Evolutionary conservation across 768 basidiomycete genomes (phyloP).

Genomic region (Coprinopsis strossmayeri): DNA sequence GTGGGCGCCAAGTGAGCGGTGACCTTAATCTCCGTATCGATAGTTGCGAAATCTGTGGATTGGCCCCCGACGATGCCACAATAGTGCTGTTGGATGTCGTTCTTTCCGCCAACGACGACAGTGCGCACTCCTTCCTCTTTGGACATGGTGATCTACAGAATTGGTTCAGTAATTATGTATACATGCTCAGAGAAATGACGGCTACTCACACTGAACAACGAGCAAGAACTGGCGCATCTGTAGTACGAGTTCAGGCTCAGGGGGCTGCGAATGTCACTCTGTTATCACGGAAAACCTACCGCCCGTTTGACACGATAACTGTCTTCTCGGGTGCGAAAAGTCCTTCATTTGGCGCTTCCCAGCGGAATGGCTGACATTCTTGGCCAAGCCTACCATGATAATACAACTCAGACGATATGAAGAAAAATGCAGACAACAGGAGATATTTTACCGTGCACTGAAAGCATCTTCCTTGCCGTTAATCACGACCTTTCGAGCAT

Average conservation of each 20-base stretch:
- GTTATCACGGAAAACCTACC: constrained; percentile 19
- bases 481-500: constrained; percentile 33
- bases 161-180: too few relatives aligned
- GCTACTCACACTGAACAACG: constrained; percentile 35
- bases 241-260: not conserved
- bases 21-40: constrained; percentile 55
- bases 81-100: constrained; percentile 43
- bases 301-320: constrained; percentile 52
- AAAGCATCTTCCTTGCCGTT: constrained; percentile 47
- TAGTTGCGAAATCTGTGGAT: constrained; percentile 48
- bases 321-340: constrained; percentile 45
- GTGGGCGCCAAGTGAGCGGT: constrained; percentile 5
- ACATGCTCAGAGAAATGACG: too few relatives aligned
- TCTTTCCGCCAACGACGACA: constrained; percentile 51
- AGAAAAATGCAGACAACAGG: too few relatives aligned
- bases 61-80: constrained; percentile 62
- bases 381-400: constrained; percentile 30
- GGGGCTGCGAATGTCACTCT: not conserved
- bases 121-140: constrained; percentile 52
- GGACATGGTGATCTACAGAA: constrained; percentile 48
- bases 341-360: constrained; percentile 32
- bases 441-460: constrained; percentile 31
- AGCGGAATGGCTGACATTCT: constrained; percentile 36
- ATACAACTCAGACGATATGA: too few relatives aligned
- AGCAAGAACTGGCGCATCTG: constrained; percentile 44